Evolutionary conservation across 2,329 filamentous ascomycete genomes (phyloP).

Genomic region (Trichocomaceae sp.): DNA sequence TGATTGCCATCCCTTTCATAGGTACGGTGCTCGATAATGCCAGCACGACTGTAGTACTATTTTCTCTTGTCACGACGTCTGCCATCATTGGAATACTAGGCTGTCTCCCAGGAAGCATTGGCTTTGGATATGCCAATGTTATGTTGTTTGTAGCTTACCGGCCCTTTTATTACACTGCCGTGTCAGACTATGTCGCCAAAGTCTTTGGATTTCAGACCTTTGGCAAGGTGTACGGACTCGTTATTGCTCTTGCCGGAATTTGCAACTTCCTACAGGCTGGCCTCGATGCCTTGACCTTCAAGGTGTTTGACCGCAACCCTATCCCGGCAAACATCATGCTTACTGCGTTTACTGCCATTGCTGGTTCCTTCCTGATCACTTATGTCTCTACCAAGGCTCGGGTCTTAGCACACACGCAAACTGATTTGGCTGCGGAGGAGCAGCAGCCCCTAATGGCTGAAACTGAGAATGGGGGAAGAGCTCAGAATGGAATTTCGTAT

Average conservation of each 20-base stretch:
- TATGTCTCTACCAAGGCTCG: slow-evolving; percentile 50
- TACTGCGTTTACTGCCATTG: slow-evolving; percentile 52
- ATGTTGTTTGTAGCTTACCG: slow-evolving; percentile 75
- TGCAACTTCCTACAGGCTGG: slow-evolving; percentile 78
- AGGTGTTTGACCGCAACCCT: slow-evolving; percentile 64
- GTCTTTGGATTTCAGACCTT: slow-evolving; percentile 90
- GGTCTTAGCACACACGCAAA: background rate
- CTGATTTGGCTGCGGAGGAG: slow-evolving; percentile 5
- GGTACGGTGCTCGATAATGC: slow-evolving; percentile 71
- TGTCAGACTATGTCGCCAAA: slow-evolving; percentile 83
- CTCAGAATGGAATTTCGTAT: slow-evolving; percentile 3
- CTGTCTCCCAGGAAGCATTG: slow-evolving; percentile 62
- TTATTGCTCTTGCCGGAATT: slow-evolving; percentile 78
- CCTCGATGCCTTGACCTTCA: slow-evolving; percentile 71
- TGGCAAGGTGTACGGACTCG: slow-evolving; percentile 85
- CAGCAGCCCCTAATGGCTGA: slow-evolving; percentile 7
- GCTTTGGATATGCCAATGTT: slow-evolving; percentile 66
- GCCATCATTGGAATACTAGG: slow-evolving; percentile 72
- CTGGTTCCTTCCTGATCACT: slow-evolving; percentile 59
- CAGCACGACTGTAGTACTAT: slow-evolving; percentile 64
- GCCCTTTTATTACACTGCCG: slow-evolving; percentile 81
- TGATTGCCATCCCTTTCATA: slow-evolving; percentile 81
- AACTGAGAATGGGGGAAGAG: slow-evolving; percentile 1
- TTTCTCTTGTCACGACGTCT: slow-evolving; percentile 62
- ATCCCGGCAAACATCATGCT: slow-evolving; percentile 69